These are phyloP conservation scores for Cenchrus americanus DNA, from an alignment of 176 grass and related monocot genomes.

Conservation along the genomic window DNA sequence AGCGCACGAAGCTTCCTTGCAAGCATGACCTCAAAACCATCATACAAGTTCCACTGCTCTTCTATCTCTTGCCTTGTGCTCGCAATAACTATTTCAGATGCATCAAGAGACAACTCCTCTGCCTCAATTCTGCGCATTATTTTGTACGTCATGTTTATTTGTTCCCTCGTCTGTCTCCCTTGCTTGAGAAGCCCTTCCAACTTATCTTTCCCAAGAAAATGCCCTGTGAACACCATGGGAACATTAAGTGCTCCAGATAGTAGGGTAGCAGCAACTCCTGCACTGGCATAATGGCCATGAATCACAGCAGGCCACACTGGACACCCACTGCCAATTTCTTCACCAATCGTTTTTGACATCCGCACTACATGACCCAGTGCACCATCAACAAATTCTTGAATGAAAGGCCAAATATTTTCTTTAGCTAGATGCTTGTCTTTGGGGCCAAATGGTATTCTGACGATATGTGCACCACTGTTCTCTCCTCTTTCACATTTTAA, in stretches of 20 bases:
- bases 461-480: constrained; percentile 79
- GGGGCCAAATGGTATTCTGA: constrained; percentile 81
- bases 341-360: constrained; percentile 70
- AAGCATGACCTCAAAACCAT: constrained; percentile 86
- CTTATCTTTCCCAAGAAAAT: constrained; percentile 89
- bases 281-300: constrained; percentile 90
- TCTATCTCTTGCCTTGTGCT: constrained; percentile 93
- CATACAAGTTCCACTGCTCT: constrained; percentile 84
- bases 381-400: constrained; percentile 94
- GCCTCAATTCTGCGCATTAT: constrained; percentile 89
- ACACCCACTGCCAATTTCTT: constrained; percentile 58
- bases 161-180: constrained; percentile 76
- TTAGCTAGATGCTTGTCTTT: constrained; percentile 81
- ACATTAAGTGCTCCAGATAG: constrained; percentile 81
- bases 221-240: constrained; percentile 84
- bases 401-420: constrained; percentile 81
- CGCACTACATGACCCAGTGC: constrained; percentile 69
- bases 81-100: constrained; percentile 82
- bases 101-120: constrained; percentile 75
- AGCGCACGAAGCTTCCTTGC: constrained; percentile 66
- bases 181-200: constrained; percentile 82
- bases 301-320: constrained; percentile 80
- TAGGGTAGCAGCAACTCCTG: constrained; percentile 72
- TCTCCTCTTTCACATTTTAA: constrained; percentile 71
- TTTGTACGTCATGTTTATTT: constrained; percentile 82